phyloP scores from a whole-genome alignment of 306 rosid genomes.

The Styphnolobium japonicum region DNA sequence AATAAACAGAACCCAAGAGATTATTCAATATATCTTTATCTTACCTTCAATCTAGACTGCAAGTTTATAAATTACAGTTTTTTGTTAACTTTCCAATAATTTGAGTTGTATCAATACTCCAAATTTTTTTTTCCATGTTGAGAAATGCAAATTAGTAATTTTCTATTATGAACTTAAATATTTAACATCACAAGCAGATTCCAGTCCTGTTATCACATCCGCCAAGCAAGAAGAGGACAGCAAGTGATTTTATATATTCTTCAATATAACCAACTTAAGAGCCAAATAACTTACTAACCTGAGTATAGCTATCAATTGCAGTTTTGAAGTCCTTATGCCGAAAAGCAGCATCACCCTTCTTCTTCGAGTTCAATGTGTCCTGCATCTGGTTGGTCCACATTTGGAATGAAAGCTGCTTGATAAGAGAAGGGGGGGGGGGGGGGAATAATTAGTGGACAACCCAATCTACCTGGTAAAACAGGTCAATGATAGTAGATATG shows the following conservation, averaged over 20 bases:
- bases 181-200: neutral
- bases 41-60: neutral
- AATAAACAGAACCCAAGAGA: neutral
- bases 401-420: constrained; percentile 88
- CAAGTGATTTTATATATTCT: neutral
- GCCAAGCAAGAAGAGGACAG: neutral
- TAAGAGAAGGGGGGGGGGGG: too few relatives aligned
- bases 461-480: neutral
- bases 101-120: neutral
- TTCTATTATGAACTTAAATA: neutral
- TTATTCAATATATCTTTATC: neutral
- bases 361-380: constrained; percentile 86
- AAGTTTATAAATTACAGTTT: neutral
- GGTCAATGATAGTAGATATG: neutral
- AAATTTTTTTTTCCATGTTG: neutral
- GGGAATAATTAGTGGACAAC: neutral
- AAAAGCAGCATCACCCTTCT: constrained; percentile 84
- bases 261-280: neutral
- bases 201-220: neutral
- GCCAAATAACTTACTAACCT: constrained; percentile 46
- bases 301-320: constrained; percentile 73
- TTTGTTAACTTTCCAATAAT: neutral
- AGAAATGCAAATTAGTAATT: neutral
- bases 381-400: constrained; percentile 99
- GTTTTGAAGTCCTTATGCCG: constrained; percentile 71